Percentiles rank a stretch among this genome's conserved stretches.
These are phyloP conservation scores for Alternaria sp. DNA, from an alignment of 2,329 filamentous ascomycete species.

Conservation along the genomic window DNA sequence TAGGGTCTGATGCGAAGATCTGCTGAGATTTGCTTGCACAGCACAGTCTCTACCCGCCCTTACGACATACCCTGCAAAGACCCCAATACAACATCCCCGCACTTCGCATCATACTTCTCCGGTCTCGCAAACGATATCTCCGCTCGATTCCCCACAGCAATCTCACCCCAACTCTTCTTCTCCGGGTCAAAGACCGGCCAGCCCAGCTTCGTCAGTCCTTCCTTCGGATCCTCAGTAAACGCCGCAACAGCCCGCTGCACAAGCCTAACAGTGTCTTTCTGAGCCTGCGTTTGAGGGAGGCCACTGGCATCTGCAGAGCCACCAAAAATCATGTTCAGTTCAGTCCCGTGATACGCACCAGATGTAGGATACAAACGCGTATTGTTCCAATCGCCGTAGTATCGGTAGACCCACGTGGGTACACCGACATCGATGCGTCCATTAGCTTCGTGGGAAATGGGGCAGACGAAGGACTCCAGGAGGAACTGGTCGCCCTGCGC, in stretches of 20 bases:
- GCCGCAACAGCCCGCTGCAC: constrained; percentile 26
- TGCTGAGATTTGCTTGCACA: not conserved
- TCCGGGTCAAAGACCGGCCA: constrained; percentile 20
- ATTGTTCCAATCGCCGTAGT: constrained; percentile 29
- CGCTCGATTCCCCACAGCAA: constrained; percentile 13
- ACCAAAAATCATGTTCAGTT: constrained; percentile 33
- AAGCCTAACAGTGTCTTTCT: constrained; percentile 17
- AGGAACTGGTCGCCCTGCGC: constrained; percentile 17
- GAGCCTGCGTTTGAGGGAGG: constrained; percentile 11
- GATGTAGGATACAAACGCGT: constrained; percentile 25
- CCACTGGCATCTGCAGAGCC: constrained; percentile 23
- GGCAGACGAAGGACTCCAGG: constrained; percentile 25
- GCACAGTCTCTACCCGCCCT: not conserved
- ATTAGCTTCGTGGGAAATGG: constrained; percentile 15
- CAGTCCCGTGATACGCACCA: constrained; percentile 31
- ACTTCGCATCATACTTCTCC: constrained; percentile 10
- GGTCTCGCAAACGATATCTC: constrained; percentile 14
- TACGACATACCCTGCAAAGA: constrained; percentile 13
- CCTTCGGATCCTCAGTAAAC: constrained; percentile 21
- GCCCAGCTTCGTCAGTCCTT: constrained; percentile 17
- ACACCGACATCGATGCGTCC: constrained; percentile 12
- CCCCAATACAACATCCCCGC: constrained; percentile 7
- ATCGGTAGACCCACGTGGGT: constrained; percentile 25
- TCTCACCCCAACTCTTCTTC: constrained; percentile 16
- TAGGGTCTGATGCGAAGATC: not conserved